Evolutionary conservation across 2,329 filamentous ascomycete genomes (phyloP).

Genomic region (Arachnomyces sp.): DNA sequence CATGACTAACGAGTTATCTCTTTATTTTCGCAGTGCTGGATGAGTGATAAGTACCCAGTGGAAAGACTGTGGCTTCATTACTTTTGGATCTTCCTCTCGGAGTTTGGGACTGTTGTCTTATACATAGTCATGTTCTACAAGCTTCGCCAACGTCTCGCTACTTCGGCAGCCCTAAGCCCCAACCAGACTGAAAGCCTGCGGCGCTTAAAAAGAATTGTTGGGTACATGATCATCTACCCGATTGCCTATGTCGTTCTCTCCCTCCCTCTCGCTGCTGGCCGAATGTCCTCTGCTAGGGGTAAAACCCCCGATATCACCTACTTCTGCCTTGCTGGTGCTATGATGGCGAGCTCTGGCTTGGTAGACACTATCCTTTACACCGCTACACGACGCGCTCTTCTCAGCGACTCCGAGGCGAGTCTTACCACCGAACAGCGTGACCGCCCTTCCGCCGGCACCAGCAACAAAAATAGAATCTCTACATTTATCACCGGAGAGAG

Average conservation of each 20-base stretch:
- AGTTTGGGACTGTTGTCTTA: slow-evolving; percentile 43
- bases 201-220: slow-evolving; percentile 35
- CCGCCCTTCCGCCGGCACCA: too few relatives aligned
- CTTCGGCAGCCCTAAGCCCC: slow-evolving; percentile 28
- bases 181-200: slow-evolving; percentile 30
- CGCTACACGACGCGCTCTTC: slow-evolving; percentile 47
- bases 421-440: slow-evolving; percentile 13
- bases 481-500: slow-evolving; percentile 20
- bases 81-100: slow-evolving; percentile 46
- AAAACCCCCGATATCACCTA: slow-evolving; percentile 30
- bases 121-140: slow-evolving; percentile 44
- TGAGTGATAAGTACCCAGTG: slow-evolving; percentile 34
- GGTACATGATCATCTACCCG: slow-evolving; percentile 41
- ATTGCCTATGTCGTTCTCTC: slow-evolving; percentile 53
- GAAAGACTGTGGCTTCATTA: slow-evolving; percentile 46
- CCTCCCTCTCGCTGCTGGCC: slow-evolving; percentile 50
- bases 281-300: slow-evolving; percentile 34
- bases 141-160: slow-evolving; percentile 37
- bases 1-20: slow-evolving; percentile 8
- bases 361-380: slow-evolving; percentile 53
- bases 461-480: too few relatives aligned
- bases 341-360: slow-evolving; percentile 52
- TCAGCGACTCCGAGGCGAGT: slow-evolving; percentile 42
- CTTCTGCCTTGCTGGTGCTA: slow-evolving; percentile 45
- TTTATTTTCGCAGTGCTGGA: slow-evolving; percentile 41